Percentiles rank a stretch among this genome's conserved stretches.
Conservation (phyloP, 345 rosid species). For the Psidium guajava region DNA sequence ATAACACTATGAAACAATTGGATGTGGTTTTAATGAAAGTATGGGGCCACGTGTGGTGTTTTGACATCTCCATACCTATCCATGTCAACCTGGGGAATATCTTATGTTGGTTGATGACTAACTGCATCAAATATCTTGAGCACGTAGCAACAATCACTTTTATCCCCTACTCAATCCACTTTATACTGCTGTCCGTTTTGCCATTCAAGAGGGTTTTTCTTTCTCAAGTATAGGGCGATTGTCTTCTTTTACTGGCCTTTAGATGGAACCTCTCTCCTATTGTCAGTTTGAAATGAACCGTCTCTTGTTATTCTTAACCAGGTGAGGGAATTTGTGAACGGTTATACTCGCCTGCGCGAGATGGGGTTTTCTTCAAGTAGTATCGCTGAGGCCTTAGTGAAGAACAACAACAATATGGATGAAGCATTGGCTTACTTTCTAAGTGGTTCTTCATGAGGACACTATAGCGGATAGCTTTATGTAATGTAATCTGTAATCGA, state of each 20-base stretch:
- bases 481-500: neutral
- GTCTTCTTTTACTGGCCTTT: neutral
- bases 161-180: neutral
- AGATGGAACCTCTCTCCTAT: neutral
- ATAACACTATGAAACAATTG: neutral
- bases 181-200: neutral
- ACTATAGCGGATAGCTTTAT: neutral
- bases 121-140: neutral
- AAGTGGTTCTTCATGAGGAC: conserved; percentile 21
- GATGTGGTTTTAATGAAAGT: neutral
- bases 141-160: neutral
- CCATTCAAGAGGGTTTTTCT: neutral
- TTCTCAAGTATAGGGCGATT: neutral
- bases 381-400: conserved; percentile 52
- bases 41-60: neutral
- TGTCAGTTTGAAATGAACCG: neutral
- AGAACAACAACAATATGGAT: conserved; percentile 63
- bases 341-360: conserved; percentile 46
- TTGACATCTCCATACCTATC: neutral
- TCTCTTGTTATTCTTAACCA: conserved; percentile 2
- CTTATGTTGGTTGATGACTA: neutral
- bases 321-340: conserved; percentile 63
- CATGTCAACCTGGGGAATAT: neutral
- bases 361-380: conserved; percentile 74
- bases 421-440: conserved; percentile 68